Base-by-base conservation (phyloP, 768 basidiomycete genomes). In the Nidularia pulvinata region DNA sequence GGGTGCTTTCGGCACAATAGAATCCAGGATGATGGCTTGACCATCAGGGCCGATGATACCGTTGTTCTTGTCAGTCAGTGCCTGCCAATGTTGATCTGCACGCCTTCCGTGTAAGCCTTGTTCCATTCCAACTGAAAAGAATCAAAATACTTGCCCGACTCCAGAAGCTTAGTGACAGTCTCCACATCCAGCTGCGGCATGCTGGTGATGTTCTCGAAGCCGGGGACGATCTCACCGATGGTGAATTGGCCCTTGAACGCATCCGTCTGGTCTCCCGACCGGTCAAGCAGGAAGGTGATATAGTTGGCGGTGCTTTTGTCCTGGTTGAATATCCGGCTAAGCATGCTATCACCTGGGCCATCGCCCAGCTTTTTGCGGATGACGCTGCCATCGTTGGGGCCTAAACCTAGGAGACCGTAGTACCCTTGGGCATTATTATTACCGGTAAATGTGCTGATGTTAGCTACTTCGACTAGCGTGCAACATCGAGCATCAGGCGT, bases 31-130 rank as follows among this genome's bases (percentile, higher is more conserved):
- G 55, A 93, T 85, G 9, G 80, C 66, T 22, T 80, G 70, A 22
- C 89, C 89, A 61, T 91, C 90, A 0, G 91, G 91, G 6, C 91
- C 91, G 57, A 88, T 85, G 46, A 93, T 81, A 25, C 86, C 89
- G 45, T 72, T 69, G 51, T 80, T 62, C 57, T 79, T 77, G 69
- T 92, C 88, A 0, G 86, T 85, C 51, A 86, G 66, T 10, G 84
- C 75, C 60, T 91, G 89, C 90, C 90, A 93, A 66, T 93, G 91
- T 69, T 92, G 91, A 61, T 91, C 87, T 63, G 60, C 51, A 48
- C 5, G 51, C 10, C n/a, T 25, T 32, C 6, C 11, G n/a, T n/a
- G n/a, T n/a, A n/a, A n/a, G n/a, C n/a, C n/a, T n/a, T n/a, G n/a
- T n/a, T n/a, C n/a, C n/a, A n/a, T n/a, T n/a, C n/a, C n/a, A n/a